Base-by-base conservation (phyloP, 176 grass and related monocot genomes). In the Eleusine coracana region DNA sequence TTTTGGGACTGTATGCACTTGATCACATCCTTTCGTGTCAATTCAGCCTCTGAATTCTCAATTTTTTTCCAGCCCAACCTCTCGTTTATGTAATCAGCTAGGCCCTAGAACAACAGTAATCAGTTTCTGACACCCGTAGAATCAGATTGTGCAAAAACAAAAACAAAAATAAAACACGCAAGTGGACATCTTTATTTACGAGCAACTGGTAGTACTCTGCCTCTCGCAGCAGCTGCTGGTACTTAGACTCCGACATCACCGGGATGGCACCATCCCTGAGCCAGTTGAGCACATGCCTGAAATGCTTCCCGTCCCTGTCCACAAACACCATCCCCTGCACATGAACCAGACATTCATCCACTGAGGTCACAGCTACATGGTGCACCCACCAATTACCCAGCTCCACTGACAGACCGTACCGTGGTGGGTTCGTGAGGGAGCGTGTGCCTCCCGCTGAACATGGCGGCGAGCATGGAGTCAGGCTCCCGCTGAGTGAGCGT, bases 121-220 rank as follows among this genome's bases (percentile, higher is more conserved):
- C 68, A 61, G 29, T 4, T 40, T 66, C 21, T 67, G 60, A 77
- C 13, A 34, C 44, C 34, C 16, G 1, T 40, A 64, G 34, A 48
- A 27, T 56, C 46, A 3, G 2, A 65, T 86, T 42, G 10, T 76
- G 6, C 39, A 71, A 44, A 46, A 81, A 34, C 31, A 34, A 34
- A 75, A 1, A 37, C 76, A 52, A 82, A 76, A 70, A 2, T 29
- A 85, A 13, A 76, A 70, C 8, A 28, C 15, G 15, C 62, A 9
- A 66, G 65, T 7, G 75, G 62, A 21, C 37, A 17, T 70, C 70
- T 67, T 15, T 34, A 80, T 78, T 83, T 95, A 95, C 92, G 65
- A 95, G 74, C 78, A 94, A 54, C 81, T 98, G 92, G 84, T 89
- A 94, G 82, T 98, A 98, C 90, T 98, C 90, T 66, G 95, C 95